These are phyloP conservation scores for Pezicula carpinea DNA, from an alignment of 2,329 filamentous ascomycete species.

Conservation along the genomic window DNA sequence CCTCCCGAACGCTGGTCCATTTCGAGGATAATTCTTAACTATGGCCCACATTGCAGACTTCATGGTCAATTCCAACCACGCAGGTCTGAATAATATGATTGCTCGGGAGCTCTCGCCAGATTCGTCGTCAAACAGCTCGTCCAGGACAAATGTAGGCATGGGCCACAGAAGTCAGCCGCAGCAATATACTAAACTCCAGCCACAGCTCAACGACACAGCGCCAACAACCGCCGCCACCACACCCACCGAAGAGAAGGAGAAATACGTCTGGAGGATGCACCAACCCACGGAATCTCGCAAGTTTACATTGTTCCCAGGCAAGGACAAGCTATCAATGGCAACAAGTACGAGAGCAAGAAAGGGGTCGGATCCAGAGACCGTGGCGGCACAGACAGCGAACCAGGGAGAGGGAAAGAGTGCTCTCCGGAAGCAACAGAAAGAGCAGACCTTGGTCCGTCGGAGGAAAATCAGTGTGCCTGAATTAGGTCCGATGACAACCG, in stretches of 20 bases:
- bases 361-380: slow-evolving; percentile 42
- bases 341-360: slow-evolving; percentile 35
- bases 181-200: not conserved
- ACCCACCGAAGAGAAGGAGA: slow-evolving; percentile 34
- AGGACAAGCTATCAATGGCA: slow-evolving; percentile 27
- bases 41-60: slow-evolving; percentile 63
- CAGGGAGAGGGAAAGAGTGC: slow-evolving; percentile 34
- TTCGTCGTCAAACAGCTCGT: slow-evolving; percentile 21
- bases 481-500: slow-evolving; percentile 63
- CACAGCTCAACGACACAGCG: slow-evolving; percentile 1
- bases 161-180: slow-evolving; percentile 7
- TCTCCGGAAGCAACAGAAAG: slow-evolving; percentile 51
- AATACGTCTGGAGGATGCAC: slow-evolving; percentile 56
- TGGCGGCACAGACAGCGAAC: slow-evolving; percentile 35
- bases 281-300: slow-evolving; percentile 46
- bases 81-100: slow-evolving; percentile 44
- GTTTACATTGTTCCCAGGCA: slow-evolving; percentile 59
- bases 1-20: no score
- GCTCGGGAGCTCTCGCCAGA: slow-evolving; percentile 42
- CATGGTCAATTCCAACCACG: slow-evolving; percentile 37
- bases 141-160: slow-evolving; percentile 28
- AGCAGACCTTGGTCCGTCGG: slow-evolving; percentile 51
- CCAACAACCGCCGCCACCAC: slow-evolving; percentile 1
- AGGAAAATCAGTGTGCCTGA: slow-evolving; percentile 63
- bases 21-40: not conserved